These are phyloP conservation scores for Plasmodium inui DNA, from an alignment of 169 alveolate species.

Conservation along the genomic window DNA sequence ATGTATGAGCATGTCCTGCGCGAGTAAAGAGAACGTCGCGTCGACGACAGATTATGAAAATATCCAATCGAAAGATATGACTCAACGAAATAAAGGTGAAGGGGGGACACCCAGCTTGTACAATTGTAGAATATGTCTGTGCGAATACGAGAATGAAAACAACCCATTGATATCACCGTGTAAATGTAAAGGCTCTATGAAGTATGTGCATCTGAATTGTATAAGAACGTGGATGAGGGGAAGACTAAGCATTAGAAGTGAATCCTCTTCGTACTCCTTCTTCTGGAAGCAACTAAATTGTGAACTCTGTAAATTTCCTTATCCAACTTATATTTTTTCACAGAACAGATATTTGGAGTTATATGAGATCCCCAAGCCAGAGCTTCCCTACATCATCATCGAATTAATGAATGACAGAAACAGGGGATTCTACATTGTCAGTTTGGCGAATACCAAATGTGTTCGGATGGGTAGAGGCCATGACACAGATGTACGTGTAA, in stretches of 20 bases:
- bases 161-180: constrained; percentile 97
- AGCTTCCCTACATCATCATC: constrained; percentile 88
- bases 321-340: constrained; percentile 85
- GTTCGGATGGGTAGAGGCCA: constrained; percentile 94
- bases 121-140: constrained; percentile 92
- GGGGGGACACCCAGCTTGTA: constrained; percentile 31
- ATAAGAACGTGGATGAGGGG: constrained; percentile 94
- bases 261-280: constrained; percentile 79
- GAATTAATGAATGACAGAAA: constrained; percentile 81
- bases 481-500: constrained; percentile 92
- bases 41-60: background rate
- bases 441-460: constrained; percentile 80
- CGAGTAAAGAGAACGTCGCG: background rate
- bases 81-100: background rate
- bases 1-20: background rate
- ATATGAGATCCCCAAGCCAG: constrained; percentile 90
- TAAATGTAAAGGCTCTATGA: constrained; percentile 96
- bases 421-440: constrained; percentile 87
- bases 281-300: constrained; percentile 92
- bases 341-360: constrained; percentile 86
- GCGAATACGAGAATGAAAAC: constrained; percentile 86
- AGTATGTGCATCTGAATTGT: constrained; percentile 94
- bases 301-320: constrained; percentile 94
- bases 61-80: background rate
- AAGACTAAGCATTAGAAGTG: constrained; percentile 83